phyloP scores from a whole-genome alignment of 1,139 yeast species.

The Hansenula lynferdii region DNA sequence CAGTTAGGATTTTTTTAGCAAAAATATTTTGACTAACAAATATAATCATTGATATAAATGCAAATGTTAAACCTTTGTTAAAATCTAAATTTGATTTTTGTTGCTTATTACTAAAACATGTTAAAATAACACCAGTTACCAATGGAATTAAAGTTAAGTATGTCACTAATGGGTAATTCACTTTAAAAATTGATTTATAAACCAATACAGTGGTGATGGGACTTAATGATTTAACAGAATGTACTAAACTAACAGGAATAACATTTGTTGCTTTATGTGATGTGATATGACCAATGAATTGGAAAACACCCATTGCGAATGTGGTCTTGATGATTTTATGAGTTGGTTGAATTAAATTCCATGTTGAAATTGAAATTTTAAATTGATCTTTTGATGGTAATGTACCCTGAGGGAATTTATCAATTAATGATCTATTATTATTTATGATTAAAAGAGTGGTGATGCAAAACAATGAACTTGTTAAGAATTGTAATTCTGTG shows the following conservation, averaged over 20 bases:
- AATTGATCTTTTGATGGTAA: constrained; percentile 34
- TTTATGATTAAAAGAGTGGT: constrained; percentile 16
- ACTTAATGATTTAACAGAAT: constrained; percentile 85
- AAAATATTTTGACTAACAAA: constrained; percentile 91
- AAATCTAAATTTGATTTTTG: constrained; percentile 36
- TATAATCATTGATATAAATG: constrained; percentile 75
- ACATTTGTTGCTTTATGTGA: constrained; percentile 85
- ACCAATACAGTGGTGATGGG: constrained; percentile 86
- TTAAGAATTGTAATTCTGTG: constrained; percentile 77
- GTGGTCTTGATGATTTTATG: constrained; percentile 55
- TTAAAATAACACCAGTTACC: constrained; percentile 77
- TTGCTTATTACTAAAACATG: constrained; percentile 43
- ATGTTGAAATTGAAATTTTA: constrained; percentile 24
- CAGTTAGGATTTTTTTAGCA: constrained; percentile 77
- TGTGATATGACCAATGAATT: constrained; percentile 84
- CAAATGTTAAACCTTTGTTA: constrained; percentile 63
- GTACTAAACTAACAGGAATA: constrained; percentile 88
- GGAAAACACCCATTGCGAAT: constrained; percentile 91
- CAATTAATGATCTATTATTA: constrained; percentile 16
- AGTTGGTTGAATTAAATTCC: constrained; percentile 47
- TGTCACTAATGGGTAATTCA: constrained; percentile 56
- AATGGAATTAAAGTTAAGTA: constrained; percentile 75
- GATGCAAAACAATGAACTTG: constrained; percentile 56
- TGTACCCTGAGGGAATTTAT: constrained; percentile 52
- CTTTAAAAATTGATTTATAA: constrained; percentile 56